Conservation (phyloP, 768 basidiomycete species). For the Cystofilobasidium capitatum region DNA sequence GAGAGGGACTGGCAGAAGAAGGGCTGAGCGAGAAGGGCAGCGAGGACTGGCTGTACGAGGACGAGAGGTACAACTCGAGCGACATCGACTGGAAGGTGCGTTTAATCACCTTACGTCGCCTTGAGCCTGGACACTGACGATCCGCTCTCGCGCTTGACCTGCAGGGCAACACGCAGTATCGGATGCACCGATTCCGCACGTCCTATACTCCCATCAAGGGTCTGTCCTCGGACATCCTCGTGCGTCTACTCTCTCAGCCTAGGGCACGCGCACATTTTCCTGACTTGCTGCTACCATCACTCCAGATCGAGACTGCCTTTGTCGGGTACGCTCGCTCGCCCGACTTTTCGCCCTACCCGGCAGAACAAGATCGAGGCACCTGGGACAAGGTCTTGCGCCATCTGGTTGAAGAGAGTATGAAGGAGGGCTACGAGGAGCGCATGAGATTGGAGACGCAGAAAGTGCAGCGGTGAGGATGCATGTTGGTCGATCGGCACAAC, state of each 20-base stretch:
- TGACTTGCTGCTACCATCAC: not conserved
- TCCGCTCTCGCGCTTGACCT: not conserved
- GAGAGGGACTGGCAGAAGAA: not conserved
- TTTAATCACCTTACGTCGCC: not conserved
- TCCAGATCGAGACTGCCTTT: constrained; percentile 22
- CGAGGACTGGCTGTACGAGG: constrained; percentile 24
- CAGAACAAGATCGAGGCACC: constrained; percentile 5
- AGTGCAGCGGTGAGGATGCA: constrained; percentile 20
- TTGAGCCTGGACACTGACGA: not conserved
- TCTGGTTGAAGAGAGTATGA: constrained; percentile 13
- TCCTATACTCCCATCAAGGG: constrained; percentile 24
- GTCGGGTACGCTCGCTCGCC: constrained; percentile 6
- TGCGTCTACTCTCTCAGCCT: not conserved
- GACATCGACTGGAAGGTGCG: constrained; percentile 20
- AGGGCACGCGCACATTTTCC: not conserved
- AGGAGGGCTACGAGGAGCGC: constrained; percentile 22
- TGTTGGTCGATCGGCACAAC: no score
- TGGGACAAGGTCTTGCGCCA: not conserved
- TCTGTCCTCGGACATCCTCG: constrained; percentile 24
- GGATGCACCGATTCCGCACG: constrained; percentile 26
- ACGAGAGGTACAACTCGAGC: constrained; percentile 8
- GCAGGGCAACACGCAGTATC: constrained; percentile 12
- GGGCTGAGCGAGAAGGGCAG: constrained; percentile 18
- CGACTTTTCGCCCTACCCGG: constrained; percentile 10
- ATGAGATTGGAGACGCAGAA: not conserved